Percentiles rank a stretch among this genome's conserved stretches.
Evolutionary conservation across 2,329 filamentous ascomycete species (phyloP).

Genomic region (Zalaria obscura): DNA sequence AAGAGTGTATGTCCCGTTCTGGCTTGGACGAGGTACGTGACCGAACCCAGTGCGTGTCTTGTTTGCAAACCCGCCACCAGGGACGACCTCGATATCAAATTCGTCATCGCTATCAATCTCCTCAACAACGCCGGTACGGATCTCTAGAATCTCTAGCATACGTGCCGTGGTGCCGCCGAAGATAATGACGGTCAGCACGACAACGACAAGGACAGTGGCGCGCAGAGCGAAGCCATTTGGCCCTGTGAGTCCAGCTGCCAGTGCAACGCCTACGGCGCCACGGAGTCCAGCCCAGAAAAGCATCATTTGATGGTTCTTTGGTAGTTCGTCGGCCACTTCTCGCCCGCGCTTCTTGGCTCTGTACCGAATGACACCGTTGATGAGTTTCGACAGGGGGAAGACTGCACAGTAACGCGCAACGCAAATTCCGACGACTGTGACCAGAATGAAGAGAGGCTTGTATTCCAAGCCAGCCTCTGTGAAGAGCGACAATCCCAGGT

Average conservation of each 20-base stretch:
- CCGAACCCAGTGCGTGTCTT: conserved; percentile 65
- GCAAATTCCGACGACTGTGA: conserved; percentile 84
- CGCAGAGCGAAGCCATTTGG: conserved; percentile 59
- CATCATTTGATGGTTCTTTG: conserved; percentile 96
- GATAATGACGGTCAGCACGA: conserved; percentile 95
- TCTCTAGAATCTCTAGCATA: conserved; percentile 96
- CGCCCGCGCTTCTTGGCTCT: conserved; percentile 61
- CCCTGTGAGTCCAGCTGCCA: conserved; percentile 77
- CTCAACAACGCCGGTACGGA: conserved; percentile 88
- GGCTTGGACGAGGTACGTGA: conserved; percentile 52
- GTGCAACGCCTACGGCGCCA: conserved; percentile 86
- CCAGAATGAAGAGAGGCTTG: conserved; percentile 87
- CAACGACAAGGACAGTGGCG: conserved; percentile 92
- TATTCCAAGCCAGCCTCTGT: conserved; percentile 79
- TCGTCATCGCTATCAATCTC: conserved; percentile 97
- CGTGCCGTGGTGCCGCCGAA: conserved; percentile 94
- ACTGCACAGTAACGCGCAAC: conserved; percentile 86
- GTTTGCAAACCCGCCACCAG: conserved; percentile 61
- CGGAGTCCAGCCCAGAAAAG: conserved; percentile 97
- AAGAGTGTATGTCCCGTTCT: conserved; percentile 42
- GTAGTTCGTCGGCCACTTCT: conserved; percentile 74
- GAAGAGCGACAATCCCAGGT: conserved; percentile 86
- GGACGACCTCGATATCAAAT: conserved; percentile 75
- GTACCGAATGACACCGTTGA: conserved; percentile 89
- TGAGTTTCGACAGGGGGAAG: conserved; percentile 75